Conservation (phyloP, 495 filamentous ascomycete species). For the Lineolata rhizophorae region DNA sequence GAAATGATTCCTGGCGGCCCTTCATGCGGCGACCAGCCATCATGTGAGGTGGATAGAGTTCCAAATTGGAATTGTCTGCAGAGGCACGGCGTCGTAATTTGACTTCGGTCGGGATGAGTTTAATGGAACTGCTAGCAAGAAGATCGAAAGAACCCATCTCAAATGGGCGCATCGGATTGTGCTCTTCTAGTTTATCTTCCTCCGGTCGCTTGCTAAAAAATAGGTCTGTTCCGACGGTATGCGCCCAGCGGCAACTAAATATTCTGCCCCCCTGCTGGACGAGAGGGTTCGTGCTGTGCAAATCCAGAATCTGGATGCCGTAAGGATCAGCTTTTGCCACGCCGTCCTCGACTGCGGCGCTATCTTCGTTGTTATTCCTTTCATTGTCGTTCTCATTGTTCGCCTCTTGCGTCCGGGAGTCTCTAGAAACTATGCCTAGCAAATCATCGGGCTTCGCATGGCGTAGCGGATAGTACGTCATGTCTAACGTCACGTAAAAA, state of each 20-base stretch:
- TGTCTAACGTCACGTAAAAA: slow-evolving; percentile 19
- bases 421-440: not conserved
- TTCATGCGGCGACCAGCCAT: not conserved
- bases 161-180: not conserved
- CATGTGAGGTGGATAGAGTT: not conserved
- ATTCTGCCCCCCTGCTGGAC: slow-evolving; percentile 52
- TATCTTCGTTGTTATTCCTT: not conserved
- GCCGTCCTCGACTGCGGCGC: not conserved
- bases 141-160: not conserved
- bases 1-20: not conserved
- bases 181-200: not conserved
- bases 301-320: slow-evolving; percentile 53
- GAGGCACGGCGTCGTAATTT: not conserved
- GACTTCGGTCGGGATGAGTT: not conserved
- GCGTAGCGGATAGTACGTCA: slow-evolving; percentile 5
- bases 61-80: not conserved
- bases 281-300: slow-evolving; percentile 49
- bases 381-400: not conserved
- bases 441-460: not conserved
- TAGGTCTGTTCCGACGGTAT: slow-evolving; percentile 61
- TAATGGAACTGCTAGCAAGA: not conserved
- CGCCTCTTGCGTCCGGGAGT: not conserved
- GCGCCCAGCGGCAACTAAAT: slow-evolving; percentile 55
- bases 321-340: not conserved
- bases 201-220: slow-evolving; percentile 30